Base-by-base conservation (phyloP, 1,139 yeast species). In the Suhomyces bribrorum region DNA sequence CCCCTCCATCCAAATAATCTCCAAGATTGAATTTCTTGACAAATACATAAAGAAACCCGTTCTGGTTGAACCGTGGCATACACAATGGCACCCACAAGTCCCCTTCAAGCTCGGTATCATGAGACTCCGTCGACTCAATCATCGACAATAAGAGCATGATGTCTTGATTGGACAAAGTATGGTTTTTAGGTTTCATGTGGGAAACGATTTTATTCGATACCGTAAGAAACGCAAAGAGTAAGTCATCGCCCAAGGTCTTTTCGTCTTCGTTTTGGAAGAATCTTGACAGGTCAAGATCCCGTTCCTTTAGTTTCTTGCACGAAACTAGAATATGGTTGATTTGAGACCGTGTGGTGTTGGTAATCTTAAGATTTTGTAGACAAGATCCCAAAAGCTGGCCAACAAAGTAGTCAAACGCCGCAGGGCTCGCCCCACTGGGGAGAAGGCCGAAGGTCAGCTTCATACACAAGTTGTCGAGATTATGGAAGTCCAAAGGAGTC, bases 61-160 rank as follows among this genome's bases (percentile, higher is more conserved):
- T 81, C 3, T 87, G 68, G 56, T 92, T 92, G 66, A 92, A 92
- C 48, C 86, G 79, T 0, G 98, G 96, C 60, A 92, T 73, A 57
- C 98, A 92, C 2, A 92, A 71, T 0, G 98, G 98, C 11, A 88
- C 77, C 97, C 97, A 92, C 45, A 88, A 77, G 52, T 90, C 96
- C 49, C 86, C 92, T 14, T 58, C 46, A 2, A 48, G 42, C 11
- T 31, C 43, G n/a, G 25, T 26, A 11, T 31, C 47, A 20, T 30
- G 44, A 17, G 29, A 37, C 28, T 48, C 52, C 4, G 50, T 38
- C 3, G 52, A 26, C 35, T 66, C 61, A 12, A 60, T 46, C 23
- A 61, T 41, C 4, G 65, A 57, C 18, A 61, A 50, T 4, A 69
- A 55, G 31, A 64, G 57, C 8, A 64, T 49, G 7, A 67, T 45